A percentile compares a stretch with the other conserved stretches of the same genome.
Evolutionary conservation across 768 basidiomycete species (phyloP).

Genomic region (Suillus fuscotomentosus): DNA sequence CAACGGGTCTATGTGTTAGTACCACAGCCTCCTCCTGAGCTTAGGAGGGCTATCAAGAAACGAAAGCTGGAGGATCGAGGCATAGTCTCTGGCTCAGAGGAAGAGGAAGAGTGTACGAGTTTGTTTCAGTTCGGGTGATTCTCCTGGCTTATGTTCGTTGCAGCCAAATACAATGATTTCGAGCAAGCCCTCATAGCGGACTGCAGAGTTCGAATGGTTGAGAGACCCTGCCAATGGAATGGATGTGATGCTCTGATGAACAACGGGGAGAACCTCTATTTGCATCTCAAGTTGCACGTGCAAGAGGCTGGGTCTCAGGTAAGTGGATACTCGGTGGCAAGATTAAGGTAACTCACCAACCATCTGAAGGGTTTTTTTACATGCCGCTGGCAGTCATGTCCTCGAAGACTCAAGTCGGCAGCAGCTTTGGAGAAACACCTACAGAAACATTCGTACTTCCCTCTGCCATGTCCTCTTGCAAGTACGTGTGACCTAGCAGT

Average conservation of each 20-base stretch:
- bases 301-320: constrained; percentile 30
- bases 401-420: constrained; percentile 36
- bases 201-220: constrained; percentile 47
- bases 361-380: constrained; percentile 34
- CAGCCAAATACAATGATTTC: constrained; percentile 37
- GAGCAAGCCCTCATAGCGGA: constrained; percentile 46
- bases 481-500: constrained; percentile 35
- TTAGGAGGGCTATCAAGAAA: constrained; percentile 19
- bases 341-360: constrained; percentile 8
- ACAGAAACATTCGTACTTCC: constrained; percentile 41
- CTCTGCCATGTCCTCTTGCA: constrained; percentile 31
- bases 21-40: constrained; percentile 22
- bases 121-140: constrained; percentile 18
- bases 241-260: constrained; percentile 56
- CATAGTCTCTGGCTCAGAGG: constrained; percentile 14
- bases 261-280: constrained; percentile 45
- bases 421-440: constrained; percentile 47
- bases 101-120: constrained; percentile 31
- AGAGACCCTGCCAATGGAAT: constrained; percentile 56
- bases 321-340: constrained; percentile 15
- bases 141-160: constrained; percentile 25
- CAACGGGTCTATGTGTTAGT: constrained; percentile 27
- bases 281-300: constrained; percentile 47
- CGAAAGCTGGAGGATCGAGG: constrained; percentile 14
- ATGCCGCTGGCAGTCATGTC: constrained; percentile 61